These are phyloP conservation scores for Tuctoria greenei DNA, from an alignment of 176 grass and related monocot genomes.

Conservation along the genomic window DNA sequence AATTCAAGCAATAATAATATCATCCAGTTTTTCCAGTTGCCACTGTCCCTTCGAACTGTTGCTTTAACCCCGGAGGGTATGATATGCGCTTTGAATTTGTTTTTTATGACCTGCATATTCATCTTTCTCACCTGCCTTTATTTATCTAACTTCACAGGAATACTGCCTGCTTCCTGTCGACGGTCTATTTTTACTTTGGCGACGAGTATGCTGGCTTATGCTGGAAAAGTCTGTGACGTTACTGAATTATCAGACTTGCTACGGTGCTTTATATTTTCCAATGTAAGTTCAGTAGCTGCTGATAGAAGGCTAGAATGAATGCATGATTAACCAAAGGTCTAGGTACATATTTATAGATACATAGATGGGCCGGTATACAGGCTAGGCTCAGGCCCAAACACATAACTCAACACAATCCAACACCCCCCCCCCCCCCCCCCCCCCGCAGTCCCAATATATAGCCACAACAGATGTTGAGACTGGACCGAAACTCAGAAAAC, in stretches of 20 bases:
- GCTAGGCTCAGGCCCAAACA: no score
- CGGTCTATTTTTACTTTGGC: constrained; percentile 77
- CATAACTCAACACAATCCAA: no score
- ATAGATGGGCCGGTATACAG: no score
- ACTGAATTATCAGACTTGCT: constrained; percentile 59
- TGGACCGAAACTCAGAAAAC: no score
- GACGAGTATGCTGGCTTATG: constrained; percentile 76
- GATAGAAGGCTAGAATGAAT: no score
- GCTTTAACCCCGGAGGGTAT: constrained; percentile 68
- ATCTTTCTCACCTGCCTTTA: constrained; percentile 28
- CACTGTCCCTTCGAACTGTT: constrained; percentile 71
- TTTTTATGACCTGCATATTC: constrained; percentile 16
- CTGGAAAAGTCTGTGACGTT: constrained; percentile 77
- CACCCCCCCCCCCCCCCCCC: no score
- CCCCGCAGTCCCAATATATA: no score
- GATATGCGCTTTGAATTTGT: constrained; percentile 16
- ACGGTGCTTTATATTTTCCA: constrained; percentile 51
- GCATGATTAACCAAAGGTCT: no score
- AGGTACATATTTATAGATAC: no score
- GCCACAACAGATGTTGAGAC: no score
- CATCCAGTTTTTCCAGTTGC: constrained; percentile 76
- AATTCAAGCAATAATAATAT: constrained; percentile 60
- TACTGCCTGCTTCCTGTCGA: constrained; percentile 61
- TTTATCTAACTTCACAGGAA: constrained; percentile 52
- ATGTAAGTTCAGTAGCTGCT: constrained; percentile 58